A percentile compares a stretch with the other conserved stretches of the same genome.
Conservation (phyloP, 768 basidiomycete genomes). For the Auricularia auricula-judae region DNA sequence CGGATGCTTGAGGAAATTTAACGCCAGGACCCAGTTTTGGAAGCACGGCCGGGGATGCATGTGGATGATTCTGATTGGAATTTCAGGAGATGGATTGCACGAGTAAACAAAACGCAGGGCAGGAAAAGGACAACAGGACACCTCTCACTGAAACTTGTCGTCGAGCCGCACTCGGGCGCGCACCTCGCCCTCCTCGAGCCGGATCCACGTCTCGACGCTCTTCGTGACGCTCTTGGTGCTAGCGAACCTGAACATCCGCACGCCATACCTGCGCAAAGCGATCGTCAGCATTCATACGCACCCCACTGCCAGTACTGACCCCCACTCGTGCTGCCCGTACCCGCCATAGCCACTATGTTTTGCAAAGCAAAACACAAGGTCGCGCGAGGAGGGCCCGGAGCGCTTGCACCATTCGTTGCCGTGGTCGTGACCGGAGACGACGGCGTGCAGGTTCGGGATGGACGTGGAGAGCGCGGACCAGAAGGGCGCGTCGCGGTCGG, state of each 20-base stretch:
- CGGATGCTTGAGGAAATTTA: no score
- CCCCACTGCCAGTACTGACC: conserved; percentile 8
- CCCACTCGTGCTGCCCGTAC: conserved; percentile 43
- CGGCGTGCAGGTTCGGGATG: conserved; percentile 54
- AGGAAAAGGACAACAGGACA: no score
- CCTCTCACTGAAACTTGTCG: conserved; percentile 4
- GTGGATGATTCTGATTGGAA: no score
- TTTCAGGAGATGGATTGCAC: no score
- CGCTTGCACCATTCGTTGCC: conserved; percentile 73
- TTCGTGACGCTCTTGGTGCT: conserved; percentile 28
- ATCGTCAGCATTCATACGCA: no score
- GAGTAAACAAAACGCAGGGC: no score
- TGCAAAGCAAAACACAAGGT: conserved; percentile 63
- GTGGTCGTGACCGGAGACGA: conserved; percentile 69
- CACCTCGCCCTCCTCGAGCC: conserved; percentile 47
- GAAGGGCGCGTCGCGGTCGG: conserved; percentile 45
- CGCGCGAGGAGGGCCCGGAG: conserved; percentile 30
- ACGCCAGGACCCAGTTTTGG: no score
- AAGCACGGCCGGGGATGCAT: no score
- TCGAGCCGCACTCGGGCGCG: conserved; percentile 41
- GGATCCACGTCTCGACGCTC: conserved; percentile 52
- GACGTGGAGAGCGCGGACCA: conserved; percentile 49
- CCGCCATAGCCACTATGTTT: conserved; percentile 64
- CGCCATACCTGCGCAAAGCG: conserved; percentile 28
- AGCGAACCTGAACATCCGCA: conserved; percentile 51